Base-by-base conservation (phyloP, 768 basidiomycete species). In the Tremella mesenterica region DNA sequence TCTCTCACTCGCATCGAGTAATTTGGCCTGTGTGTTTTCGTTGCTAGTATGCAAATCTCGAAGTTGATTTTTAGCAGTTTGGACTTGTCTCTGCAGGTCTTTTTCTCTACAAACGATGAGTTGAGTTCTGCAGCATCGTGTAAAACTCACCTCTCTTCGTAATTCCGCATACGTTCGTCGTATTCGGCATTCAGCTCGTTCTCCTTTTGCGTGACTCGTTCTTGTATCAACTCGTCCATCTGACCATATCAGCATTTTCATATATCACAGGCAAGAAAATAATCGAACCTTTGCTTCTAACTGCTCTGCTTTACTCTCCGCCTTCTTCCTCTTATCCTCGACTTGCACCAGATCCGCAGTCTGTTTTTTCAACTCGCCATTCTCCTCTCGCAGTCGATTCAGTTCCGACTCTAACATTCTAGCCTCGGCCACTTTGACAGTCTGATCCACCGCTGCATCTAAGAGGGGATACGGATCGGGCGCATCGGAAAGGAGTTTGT, bases 401-500 rank as follows among this genome's bases (percentile, higher is more conserved):
- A 93, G 74, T 65, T 95, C 90, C 1, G 73, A 72, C 68, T 92
- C 85, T 23, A 88, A 76, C 54, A 87, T 79, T 31, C 79, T 76
- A 8, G 87, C 85, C 70, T 97, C 91, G 0, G 86, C 81, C 26
- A 83, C 83, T 65, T 87, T 88, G 41, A 92, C 87, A 1, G 92
- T 84, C 77, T 97, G 95, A 65, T 97, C 93, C 27, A 97, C 87
- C 10, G 90, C 92, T 12, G 84, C 88, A 67, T 99, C 93, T 13
- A 99, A 82, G 6, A 97, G 78, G 8, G 95, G 95, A 70, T 93
- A 95, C 14, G 95, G 95, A 71, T 99, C 95, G 0, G 93, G 95
- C 2, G 88, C 93, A 67, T 99, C 95, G 0, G 93, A 91, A 7
- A 99, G 75, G 20, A 93, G 82, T 71, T 97, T 97, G 79, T 97